phyloP scores from a whole-genome alignment of 2,329 filamentous ascomycete genomes.

The Pseudogymnoascus sp. region DNA sequence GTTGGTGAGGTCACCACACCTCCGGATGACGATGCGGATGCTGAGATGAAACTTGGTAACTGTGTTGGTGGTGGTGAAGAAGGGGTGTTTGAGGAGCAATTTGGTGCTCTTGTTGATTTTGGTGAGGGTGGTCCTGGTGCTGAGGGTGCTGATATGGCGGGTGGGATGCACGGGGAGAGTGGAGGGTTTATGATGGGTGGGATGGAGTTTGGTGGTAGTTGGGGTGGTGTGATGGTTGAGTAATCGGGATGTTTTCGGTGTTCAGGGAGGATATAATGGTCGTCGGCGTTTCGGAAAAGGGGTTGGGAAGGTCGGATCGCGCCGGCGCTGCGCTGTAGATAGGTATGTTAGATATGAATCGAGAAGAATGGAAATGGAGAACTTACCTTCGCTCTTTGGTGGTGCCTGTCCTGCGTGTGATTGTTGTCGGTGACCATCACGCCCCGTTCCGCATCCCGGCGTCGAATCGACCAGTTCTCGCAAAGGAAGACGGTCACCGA shows the following conservation, averaged over 20 bases:
- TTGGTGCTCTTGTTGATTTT: constrained; percentile 10
- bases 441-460: neutral
- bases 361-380: neutral
- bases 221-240: neutral
- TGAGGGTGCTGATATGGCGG: neutral
- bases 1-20: neutral
- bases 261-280: neutral
- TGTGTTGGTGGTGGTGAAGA: neutral
- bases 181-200: neutral
- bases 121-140: neutral
- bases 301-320: neutral
- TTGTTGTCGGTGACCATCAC: neutral
- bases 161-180: neutral
- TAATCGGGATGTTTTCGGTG: neutral
- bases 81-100: constrained; percentile 2
- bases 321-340: neutral
- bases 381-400: neutral
- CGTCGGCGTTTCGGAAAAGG: neutral
- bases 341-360: neutral
- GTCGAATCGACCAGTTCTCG: neutral
- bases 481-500: neutral
- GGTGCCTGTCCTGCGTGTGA: neutral
- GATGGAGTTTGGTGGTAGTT: neutral
- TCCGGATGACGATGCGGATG: neutral
- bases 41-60: neutral